phyloP scores from a whole-genome alignment of 768 basidiomycete genomes.

The Agrocybe pediades region DNA sequence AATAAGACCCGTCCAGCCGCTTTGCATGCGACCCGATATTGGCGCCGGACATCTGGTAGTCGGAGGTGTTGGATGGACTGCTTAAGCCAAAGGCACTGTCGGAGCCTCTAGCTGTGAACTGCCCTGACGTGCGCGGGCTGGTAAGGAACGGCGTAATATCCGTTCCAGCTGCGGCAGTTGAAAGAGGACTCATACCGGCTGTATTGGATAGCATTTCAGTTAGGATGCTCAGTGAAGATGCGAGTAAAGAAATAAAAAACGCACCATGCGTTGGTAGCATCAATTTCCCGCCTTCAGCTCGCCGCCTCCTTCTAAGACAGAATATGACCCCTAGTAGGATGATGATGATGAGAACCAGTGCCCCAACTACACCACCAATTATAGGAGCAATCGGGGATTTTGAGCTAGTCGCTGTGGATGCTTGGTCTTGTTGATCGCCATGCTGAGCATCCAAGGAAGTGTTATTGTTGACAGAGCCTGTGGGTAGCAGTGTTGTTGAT shows the following conservation, averaged over 20 bases:
- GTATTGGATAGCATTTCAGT: not conserved
- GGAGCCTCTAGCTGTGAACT: not conserved
- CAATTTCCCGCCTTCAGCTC: too few species aligned
- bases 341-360: not conserved
- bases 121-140: not conserved
- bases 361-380: not conserved
- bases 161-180: too few species aligned
- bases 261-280: too few species aligned
- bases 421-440: not conserved
- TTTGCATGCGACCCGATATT: not conserved
- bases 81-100: not conserved
- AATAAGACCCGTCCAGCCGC: too few species aligned
- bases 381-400: not conserved
- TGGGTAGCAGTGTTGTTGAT: not conserved
- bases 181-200: not conserved
- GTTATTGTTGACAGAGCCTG: not conserved
- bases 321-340: not conserved
- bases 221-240: too few species aligned
- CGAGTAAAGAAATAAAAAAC: too few species aligned
- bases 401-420: not conserved
- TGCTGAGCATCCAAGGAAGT: not conserved
- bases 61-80: not conserved
- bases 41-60: not conserved
- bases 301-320: not conserved
- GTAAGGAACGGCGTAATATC: not conserved